Evolutionary conservation across 208 protist genomes (phyloP).

Genomic region (Wallacemonas rigidus): DNA sequence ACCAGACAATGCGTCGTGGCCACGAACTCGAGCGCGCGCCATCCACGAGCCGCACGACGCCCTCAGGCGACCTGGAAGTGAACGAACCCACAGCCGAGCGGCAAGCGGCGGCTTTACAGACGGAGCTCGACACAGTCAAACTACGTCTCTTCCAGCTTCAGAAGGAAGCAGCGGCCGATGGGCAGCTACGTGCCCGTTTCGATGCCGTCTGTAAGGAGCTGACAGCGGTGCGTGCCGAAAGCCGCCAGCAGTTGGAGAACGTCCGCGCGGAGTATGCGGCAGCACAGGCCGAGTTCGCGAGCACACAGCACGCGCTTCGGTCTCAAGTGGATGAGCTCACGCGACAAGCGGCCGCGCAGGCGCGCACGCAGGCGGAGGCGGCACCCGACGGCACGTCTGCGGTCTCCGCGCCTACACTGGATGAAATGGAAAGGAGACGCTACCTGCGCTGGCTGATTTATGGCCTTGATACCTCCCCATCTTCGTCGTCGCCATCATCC

Average conservation of each 20-base stretch:
- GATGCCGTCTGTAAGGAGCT: constrained; percentile 18
- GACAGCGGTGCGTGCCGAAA: background rate
- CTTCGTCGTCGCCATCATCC: no score
- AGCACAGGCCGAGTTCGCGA: background rate
- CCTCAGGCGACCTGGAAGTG: background rate
- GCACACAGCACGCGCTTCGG: background rate
- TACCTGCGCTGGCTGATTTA: background rate
- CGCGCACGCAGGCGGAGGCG: background rate
- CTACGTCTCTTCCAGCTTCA: constrained; percentile 24
- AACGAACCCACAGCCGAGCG: no score
- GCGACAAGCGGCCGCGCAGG: background rate
- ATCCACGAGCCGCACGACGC: background rate
- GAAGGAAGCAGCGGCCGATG: constrained; percentile 15
- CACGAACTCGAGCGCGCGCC: no score
- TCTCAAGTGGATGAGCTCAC: constrained; percentile 12
- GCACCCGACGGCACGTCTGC: background rate
- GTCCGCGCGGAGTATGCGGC: constrained; percentile 8
- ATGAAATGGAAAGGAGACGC: background rate
- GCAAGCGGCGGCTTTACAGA: no score
- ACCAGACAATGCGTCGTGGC: background rate
- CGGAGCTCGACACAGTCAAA: constrained; percentile 18
- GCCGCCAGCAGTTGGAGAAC: constrained; percentile 19
- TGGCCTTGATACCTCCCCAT: background rate
- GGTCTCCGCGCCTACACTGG: background rate
- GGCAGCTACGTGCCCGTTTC: constrained; percentile 10